A percentile compares a stretch with the other conserved stretches of the same genome.
Conservation (phyloP, 805 yeast genomes). For the Saccharomycopsis microspora region DNA sequence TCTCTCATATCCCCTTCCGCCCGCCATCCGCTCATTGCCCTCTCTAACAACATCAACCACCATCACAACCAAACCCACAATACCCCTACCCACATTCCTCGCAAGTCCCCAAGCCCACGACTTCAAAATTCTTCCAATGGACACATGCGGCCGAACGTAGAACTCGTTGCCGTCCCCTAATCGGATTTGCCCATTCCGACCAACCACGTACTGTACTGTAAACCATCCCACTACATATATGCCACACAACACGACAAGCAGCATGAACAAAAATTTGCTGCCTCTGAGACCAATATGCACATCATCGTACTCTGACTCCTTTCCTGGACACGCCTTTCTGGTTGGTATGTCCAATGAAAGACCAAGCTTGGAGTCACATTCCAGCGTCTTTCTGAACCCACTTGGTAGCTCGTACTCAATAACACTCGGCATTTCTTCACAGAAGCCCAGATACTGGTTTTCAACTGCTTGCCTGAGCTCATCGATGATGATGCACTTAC, state of each 20-base stretch:
- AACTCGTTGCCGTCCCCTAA: constrained; percentile 22
- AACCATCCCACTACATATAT: constrained; percentile 14
- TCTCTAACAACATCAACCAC: constrained; percentile 8
- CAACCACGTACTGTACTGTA: background rate
- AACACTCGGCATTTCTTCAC: constrained; percentile 36
- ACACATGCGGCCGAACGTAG: constrained; percentile 68
- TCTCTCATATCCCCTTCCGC: no score
- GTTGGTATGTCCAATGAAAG: constrained; percentile 50
- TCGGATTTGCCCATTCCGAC: background rate
- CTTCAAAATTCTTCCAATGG: background rate
- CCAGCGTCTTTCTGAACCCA: constrained; percentile 79
- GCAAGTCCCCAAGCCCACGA: background rate
- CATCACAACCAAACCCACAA: constrained; percentile 4
- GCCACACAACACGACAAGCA: constrained; percentile 36
- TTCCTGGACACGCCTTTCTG: constrained; percentile 83
- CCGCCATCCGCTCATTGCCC: constrained; percentile 2
- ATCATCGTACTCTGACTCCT: constrained; percentile 46
- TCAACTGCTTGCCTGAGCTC: constrained; percentile 54
- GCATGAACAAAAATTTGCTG: constrained; percentile 36
- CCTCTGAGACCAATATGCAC: constrained; percentile 44
- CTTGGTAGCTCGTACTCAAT: constrained; percentile 81
- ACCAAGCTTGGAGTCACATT: constrained; percentile 67
- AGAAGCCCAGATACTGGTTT: constrained; percentile 52
- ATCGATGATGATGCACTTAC: constrained; percentile 50
- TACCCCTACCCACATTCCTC: background rate